These are phyloP conservation scores for Tuber melanosporum DNA, from an alignment of 495 filamentous ascomycete genomes.

Conservation along the genomic window DNA sequence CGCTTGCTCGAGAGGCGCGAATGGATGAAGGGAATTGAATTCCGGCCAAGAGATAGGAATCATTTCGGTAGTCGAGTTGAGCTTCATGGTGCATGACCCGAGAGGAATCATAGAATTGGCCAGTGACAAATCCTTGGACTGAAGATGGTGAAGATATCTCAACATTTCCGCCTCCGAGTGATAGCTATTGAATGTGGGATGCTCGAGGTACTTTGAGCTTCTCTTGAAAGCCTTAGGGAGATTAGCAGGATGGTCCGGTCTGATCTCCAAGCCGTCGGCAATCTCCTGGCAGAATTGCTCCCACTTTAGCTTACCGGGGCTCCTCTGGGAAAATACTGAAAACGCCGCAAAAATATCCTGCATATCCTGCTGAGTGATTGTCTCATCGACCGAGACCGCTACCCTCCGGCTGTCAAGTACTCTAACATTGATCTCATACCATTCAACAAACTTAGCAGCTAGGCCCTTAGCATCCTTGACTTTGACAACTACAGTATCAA, in stretches of 20 bases:
- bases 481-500: constrained; percentile 72
- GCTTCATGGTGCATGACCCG: constrained; percentile 99
- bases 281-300: constrained; percentile 44
- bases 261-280: constrained; percentile 48
- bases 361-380: constrained; percentile 56
- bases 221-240: constrained; percentile 61
- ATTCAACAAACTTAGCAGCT: constrained; percentile 48
- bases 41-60: constrained; percentile 77
- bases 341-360: constrained; percentile 50
- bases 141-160: constrained; percentile 88
- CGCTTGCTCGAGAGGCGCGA: constrained; percentile 57
- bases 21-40: constrained; percentile 83
- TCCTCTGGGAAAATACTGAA: constrained; percentile 38
- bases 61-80: constrained; percentile 95
- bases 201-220: constrained; percentile 70
- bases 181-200: constrained; percentile 94
- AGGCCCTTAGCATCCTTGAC: constrained; percentile 47
- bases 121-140: constrained; percentile 91
- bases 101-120: constrained; percentile 98
- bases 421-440: constrained; percentile 58
- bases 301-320: constrained; percentile 36
- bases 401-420: constrained; percentile 55
- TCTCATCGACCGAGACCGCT: constrained; percentile 69
- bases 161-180: constrained; percentile 96
- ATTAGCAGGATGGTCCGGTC: constrained; percentile 35